Conservation (phyloP, 345 rosid genomes). For the Camelina laxa region DNA sequence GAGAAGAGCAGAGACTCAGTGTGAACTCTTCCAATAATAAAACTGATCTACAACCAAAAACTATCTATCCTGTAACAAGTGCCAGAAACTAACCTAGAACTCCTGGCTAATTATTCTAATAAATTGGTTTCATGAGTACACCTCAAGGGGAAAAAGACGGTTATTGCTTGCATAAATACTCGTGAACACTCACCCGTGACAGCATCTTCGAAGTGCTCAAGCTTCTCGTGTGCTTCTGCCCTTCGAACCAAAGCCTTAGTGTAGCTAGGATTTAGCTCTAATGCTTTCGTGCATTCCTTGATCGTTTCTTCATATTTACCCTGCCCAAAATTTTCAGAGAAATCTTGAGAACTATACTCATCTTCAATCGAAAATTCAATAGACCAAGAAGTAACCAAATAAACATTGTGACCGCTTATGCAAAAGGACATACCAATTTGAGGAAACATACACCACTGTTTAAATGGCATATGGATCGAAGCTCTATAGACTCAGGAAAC, state of each 20-base stretch:
- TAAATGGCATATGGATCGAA: slow-evolving; percentile 78
- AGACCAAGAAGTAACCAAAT: slow-evolving; percentile 2
- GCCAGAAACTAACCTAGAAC: slow-evolving; percentile 13
- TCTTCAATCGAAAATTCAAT: neutral
- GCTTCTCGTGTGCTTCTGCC: slow-evolving; percentile 92
- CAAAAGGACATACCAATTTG: slow-evolving; percentile 62
- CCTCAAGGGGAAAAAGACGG: neutral
- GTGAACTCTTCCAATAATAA: neutral
- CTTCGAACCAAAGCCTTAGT: slow-evolving; percentile 77
- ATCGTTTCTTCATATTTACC: slow-evolving; percentile 75
- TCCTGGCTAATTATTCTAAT: neutral
- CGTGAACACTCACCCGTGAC: slow-evolving; percentile 61
- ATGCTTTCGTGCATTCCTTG: slow-evolving; percentile 86
- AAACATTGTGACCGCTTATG: neutral
- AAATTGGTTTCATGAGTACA: neutral
- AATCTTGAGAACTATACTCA: slow-evolving; percentile 4
- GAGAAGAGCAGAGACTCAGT: slow-evolving; percentile 17
- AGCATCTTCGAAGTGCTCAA: slow-evolving; percentile 88
- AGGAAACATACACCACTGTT: slow-evolving; percentile 80
- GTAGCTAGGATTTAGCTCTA: slow-evolving; percentile 79
- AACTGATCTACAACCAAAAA: slow-evolving; percentile 1
- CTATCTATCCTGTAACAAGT: neutral
- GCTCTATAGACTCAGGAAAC: slow-evolving; percentile 51
- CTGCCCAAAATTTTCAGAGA: slow-evolving; percentile 43
- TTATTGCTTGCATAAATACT: neutral